Evolutionary conservation across 176 grass and related monocot species (phyloP), one percentile per base, ranked within the genome.

Genomic region (Avena insularis): DNA sequence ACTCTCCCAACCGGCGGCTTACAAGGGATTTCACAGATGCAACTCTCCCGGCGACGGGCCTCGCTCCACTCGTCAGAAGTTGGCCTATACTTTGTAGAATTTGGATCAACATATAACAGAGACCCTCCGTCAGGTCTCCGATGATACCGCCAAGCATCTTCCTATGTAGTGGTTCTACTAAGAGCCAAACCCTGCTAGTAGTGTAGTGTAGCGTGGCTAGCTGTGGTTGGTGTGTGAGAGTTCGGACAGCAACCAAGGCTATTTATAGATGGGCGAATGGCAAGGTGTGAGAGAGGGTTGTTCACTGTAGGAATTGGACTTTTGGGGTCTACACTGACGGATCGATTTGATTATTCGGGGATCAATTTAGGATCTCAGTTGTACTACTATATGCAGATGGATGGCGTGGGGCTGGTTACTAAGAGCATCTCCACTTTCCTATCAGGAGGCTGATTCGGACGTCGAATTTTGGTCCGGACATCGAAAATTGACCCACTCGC

Each of bases 101-200:
- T n/a, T n/a, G n/a, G n/a, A n/a, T n/a, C n/a, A n/a, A n/a, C n/a
- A n/a, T n/a, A n/a, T n/a, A n/a, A n/a, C n/a, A n/a, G 73, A 9
- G 8, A 13, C 73, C 69, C 1, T 16, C 67, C 8, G 14, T 53
- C 2, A 76, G 7, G 13, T 51, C 48, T 21, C 23, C 47, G 47
- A 76, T 27, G 73, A 76, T 17, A 48, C 73, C 48, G 23, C 73
- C 73, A 8, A 76, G 20, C 73, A 76, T 76, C 23, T 76, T 51
- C 19, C 0, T 12, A 1, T 48, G 23, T 16, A 12, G 31, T 33
- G 31, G 31, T 33, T 3, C 31, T 33, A 33, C 31, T 33, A 33
- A 33, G 31, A 33, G 31, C 31, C 31, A 33, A 33, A 33, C 31
- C 31, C 31, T 33, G 31, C 31, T 33, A 33, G 31, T 33, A 33